Base-by-base conservation (phyloP, 805 yeast species). In the Ogataea trehalophila region DNA sequence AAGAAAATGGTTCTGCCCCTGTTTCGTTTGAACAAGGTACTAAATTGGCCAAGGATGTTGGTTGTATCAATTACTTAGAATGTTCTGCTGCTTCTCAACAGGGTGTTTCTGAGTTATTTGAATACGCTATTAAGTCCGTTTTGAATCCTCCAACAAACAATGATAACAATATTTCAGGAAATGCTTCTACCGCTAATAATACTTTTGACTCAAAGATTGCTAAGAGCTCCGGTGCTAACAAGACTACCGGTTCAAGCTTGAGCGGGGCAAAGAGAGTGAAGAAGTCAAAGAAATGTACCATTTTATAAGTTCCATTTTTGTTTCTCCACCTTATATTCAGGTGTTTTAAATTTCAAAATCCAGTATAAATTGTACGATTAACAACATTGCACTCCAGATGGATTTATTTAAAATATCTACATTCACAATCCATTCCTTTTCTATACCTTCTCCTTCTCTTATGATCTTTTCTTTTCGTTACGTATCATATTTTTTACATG, bases 71-170 rank as follows among this genome's bases (percentile, higher is more conserved):
- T 43, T 89, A 87, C 65, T 70, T 86, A 51, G 97, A 90, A 70
- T 89, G 96, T 66, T 87, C 96, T 5, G 96, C 97, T 8, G 85
- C 91, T 13, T 84, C 92, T 18, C 96, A 89, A 68, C 77, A 75
- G 45, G 96, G 96, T 45, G 89, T 90, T 41, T 85, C 85, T 61
- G 85, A 84, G 47, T 85, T 89, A 6, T 90, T 90, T 57, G 96
- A 90, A 58, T 81, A 71, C 49, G 95, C 96, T 9, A 88, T 89
- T 36, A 77, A 81, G 52, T 74, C 83, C 0, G 91, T 85, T 13
- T 73, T 84, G 46, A 68, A 73, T 51, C 81, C 83, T 29, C 78
- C 81, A 16, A 59, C 58, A 44, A 49, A 51, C n/a, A 45, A 52
- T 22, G 42, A 52, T 16, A 42, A 36, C 23, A 35, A 40, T 16